Base-by-base conservation (phyloP, 768 basidiomycete genomes). In the Dacryopinax spathularia region DNA sequence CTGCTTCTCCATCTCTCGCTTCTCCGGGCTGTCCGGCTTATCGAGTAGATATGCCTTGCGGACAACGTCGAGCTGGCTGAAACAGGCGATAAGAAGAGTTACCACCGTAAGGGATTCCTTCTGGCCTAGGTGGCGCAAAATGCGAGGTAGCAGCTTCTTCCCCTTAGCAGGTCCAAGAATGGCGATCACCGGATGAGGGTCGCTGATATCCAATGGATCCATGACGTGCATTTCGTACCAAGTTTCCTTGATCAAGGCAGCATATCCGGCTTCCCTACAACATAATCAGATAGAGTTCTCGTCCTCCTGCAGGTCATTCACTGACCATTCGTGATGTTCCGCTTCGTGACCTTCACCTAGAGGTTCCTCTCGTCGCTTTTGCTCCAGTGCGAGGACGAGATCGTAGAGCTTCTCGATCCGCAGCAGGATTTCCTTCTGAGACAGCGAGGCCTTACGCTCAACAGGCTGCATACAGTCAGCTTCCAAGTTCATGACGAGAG, bases 181-280 rank as follows among this genome's bases (percentile, higher is more conserved):
- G 1, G 94, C 92, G 68, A 99, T 85, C 77, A 99, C 97, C 1
- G 96, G 96, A 76, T 99, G 96, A 1, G 95, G 95, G 66, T 88
- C 81, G 72, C 94, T 94, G n/a, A 89, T 88, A 71, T 93, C 93
- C 18, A 98, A 81, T 37, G 92, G 91, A 3, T 89, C 85, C 72
- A 89, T 86, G n/a, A 98, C 89, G 68, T 85, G 80, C 29, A 95
- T 73, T 33, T 82, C 83, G 63, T 83, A 79, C 90, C 92, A 99
- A 60, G 97, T 78, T 65, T 81, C 76, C 63, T 88, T 84, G 2
- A 88, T 80, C 33, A 85, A 74, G 2, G 73, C 73, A 10, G 82
- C 78, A 65, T 85, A 84, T 63, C 82, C 81, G n/a, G 20, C 60
- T 7, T 67, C 60, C 65, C 66, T 68, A 22, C 18, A 60, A 34